Conservation (phyloP, 176 grass and related monocot species). For the barley (Hordeum vulgare) region MorexV3_pseudomolecules_assembly NC_058524.1:561901932-561902431, state of each 20-base stretch:
- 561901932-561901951: constrained; percentile 75
- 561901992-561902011: not conserved
- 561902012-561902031: constrained; percentile 25
- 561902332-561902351: constrained; percentile 65
- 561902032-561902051: constrained; percentile 53
- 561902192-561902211: constrained; percentile 76
- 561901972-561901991: constrained; percentile 29
- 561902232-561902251: constrained; percentile 79
- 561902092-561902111: constrained; percentile 22
- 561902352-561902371: constrained; percentile 38
- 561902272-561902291: constrained; percentile 67
- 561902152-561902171: constrained; percentile 78
- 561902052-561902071: constrained; percentile 22
- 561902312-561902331: constrained; percentile 47
- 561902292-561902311: constrained; percentile 35
- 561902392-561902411: constrained; percentile 17
- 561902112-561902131: not conserved
- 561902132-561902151: constrained; percentile 5
- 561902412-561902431: constrained; percentile 7
- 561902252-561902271: constrained; percentile 88
- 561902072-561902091: constrained; percentile 39
- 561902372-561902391: constrained; percentile 21
- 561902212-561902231: constrained; percentile 60
- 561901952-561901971: constrained; percentile 72
- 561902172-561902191: constrained; percentile 55